Evolutionary conservation across 768 basidiomycete genomes (phyloP), one percentile per base, ranked within the genome.

Genomic region (Cubamyces sp.): DNA sequence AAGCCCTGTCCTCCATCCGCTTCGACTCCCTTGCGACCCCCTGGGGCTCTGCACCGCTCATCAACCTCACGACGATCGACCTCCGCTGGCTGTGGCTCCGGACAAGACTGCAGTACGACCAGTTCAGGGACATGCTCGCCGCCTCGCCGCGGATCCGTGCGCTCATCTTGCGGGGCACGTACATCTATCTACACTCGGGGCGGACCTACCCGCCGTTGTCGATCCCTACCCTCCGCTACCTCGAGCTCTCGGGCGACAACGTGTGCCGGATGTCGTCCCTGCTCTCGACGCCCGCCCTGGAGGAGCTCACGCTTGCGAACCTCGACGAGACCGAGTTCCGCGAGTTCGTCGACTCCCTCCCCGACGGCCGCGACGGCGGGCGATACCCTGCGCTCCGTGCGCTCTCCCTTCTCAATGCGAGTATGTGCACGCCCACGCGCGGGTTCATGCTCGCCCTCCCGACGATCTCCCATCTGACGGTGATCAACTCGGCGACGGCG

Each of bases 261-360:
- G 66, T 70, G 9, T 70, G 66, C 43, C 52, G 62, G 18, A 68
- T 70, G 67, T 63, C 61, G 46, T 62, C 66, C 18, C 54, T 70
- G n/a, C 65, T 70, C 28, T 39, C 41, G 1, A 62, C 65, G n/a
- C 69, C 69, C 16, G 58, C 45, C 25, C 64, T 70, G 28, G 54
- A 65, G 40, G 59, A 61, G 53, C 65, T 70, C 45, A 60, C 65
- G 40, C 69, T 70, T 48, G 69, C 69, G 46, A 70, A 70, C 57
- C 65, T 70, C 12, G 69, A 70, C 62, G 67, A 70, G 57, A 64
- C 64, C 54, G 69, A 70, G 62, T 70, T 68, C 60, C 69, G 69
- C 65, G 69, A 68, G 50, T 62, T 70, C 48, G 62, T 68, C 48
- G 60, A 58, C 34, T 66, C 60, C 34, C 67, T 70, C 12, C 63